Evolutionary conservation across 768 basidiomycete genomes (phyloP), one percentile per base, ranked within the genome.

Genomic region (Strobilomyces confusus): DNA sequence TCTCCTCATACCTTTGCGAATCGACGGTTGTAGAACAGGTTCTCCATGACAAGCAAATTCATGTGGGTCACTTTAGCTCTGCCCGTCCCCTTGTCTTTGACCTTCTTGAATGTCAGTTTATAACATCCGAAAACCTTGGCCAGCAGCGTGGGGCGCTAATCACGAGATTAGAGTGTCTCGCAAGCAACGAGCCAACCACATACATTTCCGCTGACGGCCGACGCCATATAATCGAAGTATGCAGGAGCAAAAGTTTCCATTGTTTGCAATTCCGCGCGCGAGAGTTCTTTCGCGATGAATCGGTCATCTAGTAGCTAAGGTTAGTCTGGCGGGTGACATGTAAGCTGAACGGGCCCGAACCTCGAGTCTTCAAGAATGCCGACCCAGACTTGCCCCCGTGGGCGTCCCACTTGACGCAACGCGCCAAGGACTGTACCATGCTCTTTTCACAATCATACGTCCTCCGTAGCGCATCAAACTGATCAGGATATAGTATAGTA

Each of bases 1-100:
- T 5, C 8, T 53, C 17, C 17, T 34, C 56, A n/a, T 62, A 91
- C 92, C 79, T 88, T 92, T 4, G 87, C 84, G 63, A 98, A 95
- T 12, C 87, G 82, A 51, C 91, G 81, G 58, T 95, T 91, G 68
- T 97, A 95, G 66, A 98, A 97, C 11, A 95, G 75, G 63, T 95
- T 99, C 72, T 99, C 97, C 95, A 98, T 98, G 45, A 99, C 91
- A 34, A 98, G 74, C 20, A 99, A 76, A 63, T 97, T 97, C 91
- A 98, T 95, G 60, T 94, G 84, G 8, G 88, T 91, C 2, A 86
- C 81, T 65, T 91, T 92, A 7, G 83, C 80, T 70, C 78, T 90
- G 49, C 78, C 81, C 9, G 62, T 19, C 9, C 77, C 77, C 55
- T 75, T 81, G 58, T 89, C 91, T 25, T 84, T 82, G 2, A 82